A percentile compares a stretch with the other conserved stretches of the same genome.
Evolutionary conservation across 495 filamentous ascomycete genomes (phyloP).

Genomic region (Hypomontagnella submonticulosa): DNA sequence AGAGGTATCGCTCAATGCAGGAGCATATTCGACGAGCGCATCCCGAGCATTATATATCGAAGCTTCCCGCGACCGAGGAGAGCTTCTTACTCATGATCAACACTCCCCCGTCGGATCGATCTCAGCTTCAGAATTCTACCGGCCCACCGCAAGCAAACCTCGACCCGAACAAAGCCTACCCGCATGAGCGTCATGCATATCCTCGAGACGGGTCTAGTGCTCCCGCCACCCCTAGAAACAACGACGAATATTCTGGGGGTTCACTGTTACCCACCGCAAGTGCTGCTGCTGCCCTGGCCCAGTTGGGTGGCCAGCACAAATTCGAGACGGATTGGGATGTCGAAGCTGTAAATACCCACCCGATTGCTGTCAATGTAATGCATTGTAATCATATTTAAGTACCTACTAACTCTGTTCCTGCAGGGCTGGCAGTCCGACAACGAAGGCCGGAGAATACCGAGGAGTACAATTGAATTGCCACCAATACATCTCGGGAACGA

Average conservation of each 20-base stretch:
- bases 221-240: constrained; percentile 74
- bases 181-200: constrained; percentile 57
- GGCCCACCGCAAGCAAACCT: constrained; percentile 42
- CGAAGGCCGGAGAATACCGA: constrained; percentile 65
- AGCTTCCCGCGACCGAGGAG: constrained; percentile 98
- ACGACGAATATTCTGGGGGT: constrained; percentile 74
- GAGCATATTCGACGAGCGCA: constrained; percentile 98
- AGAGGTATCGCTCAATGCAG: constrained; percentile 98
- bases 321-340: constrained; percentile 85
- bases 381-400: constrained; percentile 15
- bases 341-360: constrained; percentile 71
- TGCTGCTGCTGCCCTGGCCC: constrained; percentile 86
- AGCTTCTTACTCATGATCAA: constrained; percentile 97
- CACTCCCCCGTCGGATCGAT: constrained; percentile 84
- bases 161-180: constrained; percentile 51
- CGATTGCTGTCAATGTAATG: constrained; percentile 4
- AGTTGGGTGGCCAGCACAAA: constrained; percentile 82
- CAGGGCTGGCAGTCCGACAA: constrained; percentile 80
- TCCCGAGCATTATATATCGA: constrained; percentile 96
- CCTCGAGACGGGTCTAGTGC: constrained; percentile 76
- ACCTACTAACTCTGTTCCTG: constrained; percentile 45
- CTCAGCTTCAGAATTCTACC: constrained; percentile 54
- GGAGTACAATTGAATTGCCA: constrained; percentile 77
- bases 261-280: constrained; percentile 75
- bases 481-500: constrained; percentile 72